These are phyloP conservation scores for Coelastrella sp. DNA, from an alignment of 139 green algal genomes.

Conservation along the genomic window DNA sequence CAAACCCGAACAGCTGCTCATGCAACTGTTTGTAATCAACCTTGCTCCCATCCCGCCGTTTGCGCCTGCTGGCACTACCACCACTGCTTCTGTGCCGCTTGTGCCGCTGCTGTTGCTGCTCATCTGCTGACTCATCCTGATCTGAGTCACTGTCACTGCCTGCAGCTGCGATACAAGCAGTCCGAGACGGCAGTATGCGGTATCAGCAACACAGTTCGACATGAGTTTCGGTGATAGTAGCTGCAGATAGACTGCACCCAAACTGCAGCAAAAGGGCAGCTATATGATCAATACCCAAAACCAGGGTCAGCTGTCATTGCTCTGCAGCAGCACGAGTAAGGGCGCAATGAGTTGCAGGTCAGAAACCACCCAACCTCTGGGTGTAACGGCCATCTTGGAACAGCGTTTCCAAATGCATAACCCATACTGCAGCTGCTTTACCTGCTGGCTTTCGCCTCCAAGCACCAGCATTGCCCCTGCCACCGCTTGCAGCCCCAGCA, in stretches of 20 bases:
- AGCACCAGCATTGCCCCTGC: not conserved
- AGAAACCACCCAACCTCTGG: too few relatives aligned
- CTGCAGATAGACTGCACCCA: too few relatives aligned
- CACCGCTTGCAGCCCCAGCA: not conserved
- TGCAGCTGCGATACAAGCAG: not conserved
- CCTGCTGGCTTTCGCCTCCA: not conserved
- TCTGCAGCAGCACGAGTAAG: too few relatives aligned
- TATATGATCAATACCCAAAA: too few relatives aligned
- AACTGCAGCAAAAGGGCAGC: too few relatives aligned
- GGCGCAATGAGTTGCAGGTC: too few relatives aligned
- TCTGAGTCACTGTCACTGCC: not conserved
- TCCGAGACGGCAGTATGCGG: too few relatives aligned
- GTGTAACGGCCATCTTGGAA: too few relatives aligned
- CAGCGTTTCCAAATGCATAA: not conserved
- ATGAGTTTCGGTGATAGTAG: too few relatives aligned
- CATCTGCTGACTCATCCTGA: not conserved
- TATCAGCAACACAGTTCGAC: too few relatives aligned
- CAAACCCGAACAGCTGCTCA: constrained; percentile 71
- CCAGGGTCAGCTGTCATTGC: too few relatives aligned
- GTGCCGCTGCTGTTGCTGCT: constrained; percentile 28
- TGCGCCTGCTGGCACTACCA: not conserved
- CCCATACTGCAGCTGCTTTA: not conserved
- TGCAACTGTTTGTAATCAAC: constrained; percentile 73
- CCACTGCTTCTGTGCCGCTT: constrained; percentile 8
- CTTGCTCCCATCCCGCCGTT: not conserved